A percentile compares a stretch with the other conserved stretches of the same genome.
These are phyloP conservation scores for Crassisporium funariophilum DNA, from an alignment of 768 basidiomycete genomes.

Conservation along the genomic window DNA sequence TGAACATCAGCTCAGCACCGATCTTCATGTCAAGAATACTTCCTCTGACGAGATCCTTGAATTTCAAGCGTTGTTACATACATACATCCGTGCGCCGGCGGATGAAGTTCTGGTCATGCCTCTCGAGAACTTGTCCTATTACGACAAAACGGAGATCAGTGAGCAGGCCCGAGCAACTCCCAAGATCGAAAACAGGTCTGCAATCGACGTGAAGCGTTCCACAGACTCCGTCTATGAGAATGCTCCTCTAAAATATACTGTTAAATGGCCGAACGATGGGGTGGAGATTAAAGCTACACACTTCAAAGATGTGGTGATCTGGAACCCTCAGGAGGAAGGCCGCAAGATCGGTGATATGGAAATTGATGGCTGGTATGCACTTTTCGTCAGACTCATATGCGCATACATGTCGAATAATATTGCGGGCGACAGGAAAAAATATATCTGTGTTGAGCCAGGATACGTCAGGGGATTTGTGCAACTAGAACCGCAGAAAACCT, in stretches of 20 bases:
- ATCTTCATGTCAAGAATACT: conserved; percentile 79
- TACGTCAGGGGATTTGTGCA: conserved; percentile 71
- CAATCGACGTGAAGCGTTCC: conserved; percentile 63
- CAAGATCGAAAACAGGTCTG: conserved; percentile 60
- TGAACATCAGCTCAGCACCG: conserved; percentile 72
- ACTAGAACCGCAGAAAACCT: conserved; percentile 64
- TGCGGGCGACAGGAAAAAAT: conserved; percentile 84
- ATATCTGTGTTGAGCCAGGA: conserved; percentile 92
- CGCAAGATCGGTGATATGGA: conserved; percentile 89
- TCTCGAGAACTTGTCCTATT: conserved; percentile 65
- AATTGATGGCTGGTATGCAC: conserved; percentile 74
- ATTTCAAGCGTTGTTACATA: conserved; percentile 95
- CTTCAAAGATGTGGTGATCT: conserved; percentile 84
- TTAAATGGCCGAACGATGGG: conserved; percentile 61
- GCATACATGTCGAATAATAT: too few relatives aligned
- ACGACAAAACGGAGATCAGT: conserved; percentile 77
- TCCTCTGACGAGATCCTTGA: conserved; percentile 56
- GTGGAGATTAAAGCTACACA: conserved; percentile 53
- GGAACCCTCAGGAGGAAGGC: conserved; percentile 88
- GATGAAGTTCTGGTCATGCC: conserved; percentile 61
- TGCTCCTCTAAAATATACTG: conserved; percentile 54
- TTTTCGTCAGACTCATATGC: not conserved
- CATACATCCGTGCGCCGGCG: conserved; percentile 75
- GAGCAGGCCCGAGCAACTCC: conserved; percentile 48
- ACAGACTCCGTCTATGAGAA: conserved; percentile 83